Evolutionary conservation across 441 rosid species (phyloP), one percentile per base, ranked within the genome.

Genomic region (Kokia cookei): DNA sequence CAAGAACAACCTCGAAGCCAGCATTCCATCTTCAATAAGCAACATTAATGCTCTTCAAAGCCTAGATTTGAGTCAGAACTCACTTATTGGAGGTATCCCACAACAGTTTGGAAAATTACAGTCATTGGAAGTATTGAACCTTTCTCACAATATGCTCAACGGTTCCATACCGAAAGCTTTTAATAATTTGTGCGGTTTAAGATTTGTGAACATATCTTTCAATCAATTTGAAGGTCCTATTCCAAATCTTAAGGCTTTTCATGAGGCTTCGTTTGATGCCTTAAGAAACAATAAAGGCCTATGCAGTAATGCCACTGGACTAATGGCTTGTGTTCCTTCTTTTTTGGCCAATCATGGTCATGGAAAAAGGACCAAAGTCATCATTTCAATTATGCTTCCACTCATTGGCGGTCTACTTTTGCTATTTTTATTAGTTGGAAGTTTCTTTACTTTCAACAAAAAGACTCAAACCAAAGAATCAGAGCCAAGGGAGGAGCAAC

Each of bases 131-230:
- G 62, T n/a, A 11, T 75, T 83, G 35, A 47, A 80, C 65, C 76
- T 83, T 65, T 75, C 77, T 54, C 77, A 78, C 82, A 83, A 83
- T 76, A 65, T 59, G 58, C 82, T 82, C 26, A 53, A 54, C 0
- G 60, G 47, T 17, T 17, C 68, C 3, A 74, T 82, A 11, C 82
- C 81, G 22, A 5, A 12, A 24, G 73, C 81, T 24, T 75, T 82
- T 24, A 43, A 53, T 0, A 47, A 43, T 0, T 66, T 82, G 71
- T 0, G 1, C 2, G 43, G 82, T 11, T 48, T 82, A 50, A 74
- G 71, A 12, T 5, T 57, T 63, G 14, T 3, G 32, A 29, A 29
- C 32, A 0, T 29, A 29, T 29, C 32, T 29, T 29, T 29, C 32
- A 29, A 29, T 29, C 32, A 29, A 29, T 29, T 29, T 29, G 32